A percentile compares a stretch with the other conserved stretches of the same genome.
phyloP scores from a whole-genome alignment of 371 early-diverging fungal species.

The Haplosporangium sp. region DNA sequence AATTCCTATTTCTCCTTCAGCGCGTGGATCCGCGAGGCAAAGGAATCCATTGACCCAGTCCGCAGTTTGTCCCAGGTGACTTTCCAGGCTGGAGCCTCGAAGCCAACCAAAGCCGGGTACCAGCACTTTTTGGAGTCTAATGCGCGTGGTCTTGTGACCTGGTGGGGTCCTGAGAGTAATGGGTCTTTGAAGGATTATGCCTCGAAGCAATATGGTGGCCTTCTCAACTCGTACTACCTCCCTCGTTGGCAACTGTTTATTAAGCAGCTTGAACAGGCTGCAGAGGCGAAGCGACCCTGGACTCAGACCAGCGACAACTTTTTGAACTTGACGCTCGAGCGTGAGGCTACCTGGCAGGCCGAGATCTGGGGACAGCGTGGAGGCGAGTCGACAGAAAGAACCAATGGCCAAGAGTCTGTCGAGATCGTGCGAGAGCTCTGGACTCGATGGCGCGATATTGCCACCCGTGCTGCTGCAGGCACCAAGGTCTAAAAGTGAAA shows the following conservation, averaged over 20 bases:
- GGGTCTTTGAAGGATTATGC: conserved; percentile 33
- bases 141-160: conserved; percentile 37
- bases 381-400: conserved; percentile 26
- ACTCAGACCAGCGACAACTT: conserved; percentile 11
- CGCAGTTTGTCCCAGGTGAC: not conserved
- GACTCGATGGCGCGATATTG: conserved; percentile 15
- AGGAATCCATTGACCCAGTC: conserved; percentile 21
- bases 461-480: conserved; percentile 25
- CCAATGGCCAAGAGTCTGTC: conserved; percentile 40
- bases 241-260: conserved; percentile 50
- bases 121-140: conserved; percentile 52
- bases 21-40: conserved; percentile 18
- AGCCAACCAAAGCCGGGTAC: conserved; percentile 27
- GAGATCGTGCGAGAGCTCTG: conserved; percentile 39
- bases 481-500: conserved; percentile 29
- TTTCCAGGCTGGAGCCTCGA: conserved; percentile 1
- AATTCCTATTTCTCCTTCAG: conserved; percentile 35
- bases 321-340: conserved; percentile 7
- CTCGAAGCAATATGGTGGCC: conserved; percentile 53
- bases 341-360: conserved; percentile 34
- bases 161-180: conserved; percentile 47
- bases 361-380: conserved; percentile 28
- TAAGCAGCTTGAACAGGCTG: conserved; percentile 34
- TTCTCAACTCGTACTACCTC: conserved; percentile 37
- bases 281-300: conserved; percentile 3